phyloP scores from a whole-genome alignment of 345 rosid genomes.

The Hibiscus mutabilis region DNA sequence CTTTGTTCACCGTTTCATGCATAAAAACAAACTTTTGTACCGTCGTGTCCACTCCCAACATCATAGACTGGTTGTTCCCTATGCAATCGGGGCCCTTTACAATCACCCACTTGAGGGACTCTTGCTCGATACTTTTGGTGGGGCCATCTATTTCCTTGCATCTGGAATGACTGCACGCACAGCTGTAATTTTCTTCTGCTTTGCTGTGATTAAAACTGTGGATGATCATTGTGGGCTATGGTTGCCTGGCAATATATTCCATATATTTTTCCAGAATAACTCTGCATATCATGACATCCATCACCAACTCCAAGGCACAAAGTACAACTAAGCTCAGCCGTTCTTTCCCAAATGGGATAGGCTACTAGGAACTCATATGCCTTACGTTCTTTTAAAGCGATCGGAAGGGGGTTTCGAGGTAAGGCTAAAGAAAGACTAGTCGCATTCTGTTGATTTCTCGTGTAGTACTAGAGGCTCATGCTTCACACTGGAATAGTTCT shows the following conservation, averaged over 20 bases:
- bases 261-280: slow-evolving; percentile 49
- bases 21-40: slow-evolving; percentile 60
- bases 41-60: slow-evolving; percentile 68
- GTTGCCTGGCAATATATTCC: slow-evolving; percentile 68
- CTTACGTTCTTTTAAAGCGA: slow-evolving; percentile 45
- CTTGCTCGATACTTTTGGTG: slow-evolving; percentile 62
- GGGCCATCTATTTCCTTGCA: slow-evolving; percentile 56
- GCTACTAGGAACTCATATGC: slow-evolving; percentile 62
- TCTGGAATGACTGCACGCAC: slow-evolving; percentile 76
- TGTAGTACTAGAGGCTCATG: slow-evolving; percentile 13
- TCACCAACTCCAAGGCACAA: slow-evolving; percentile 63
- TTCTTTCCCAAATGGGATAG: slow-evolving; percentile 75
- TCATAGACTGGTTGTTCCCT: slow-evolving; percentile 60
- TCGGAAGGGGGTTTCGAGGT: slow-evolving; percentile 71
- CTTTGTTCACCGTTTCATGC: slow-evolving; percentile 66
- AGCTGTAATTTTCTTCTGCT: slow-evolving; percentile 59
- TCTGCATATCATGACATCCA: slow-evolving; percentile 69
- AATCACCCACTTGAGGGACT: slow-evolving; percentile 69
- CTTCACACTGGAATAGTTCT: slow-evolving; percentile 6
- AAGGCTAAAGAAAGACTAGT: slow-evolving; percentile 45
- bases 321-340: slow-evolving; percentile 74
- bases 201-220: slow-evolving; percentile 52
- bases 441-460: neutral
- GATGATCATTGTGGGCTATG: slow-evolving; percentile 74
- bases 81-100: slow-evolving; percentile 66